Evolutionary conservation across 106 monocot genomes (phyloP), one percentile per base, ranked within the genome.

Genomic region (Chionographis japonica): DNA sequence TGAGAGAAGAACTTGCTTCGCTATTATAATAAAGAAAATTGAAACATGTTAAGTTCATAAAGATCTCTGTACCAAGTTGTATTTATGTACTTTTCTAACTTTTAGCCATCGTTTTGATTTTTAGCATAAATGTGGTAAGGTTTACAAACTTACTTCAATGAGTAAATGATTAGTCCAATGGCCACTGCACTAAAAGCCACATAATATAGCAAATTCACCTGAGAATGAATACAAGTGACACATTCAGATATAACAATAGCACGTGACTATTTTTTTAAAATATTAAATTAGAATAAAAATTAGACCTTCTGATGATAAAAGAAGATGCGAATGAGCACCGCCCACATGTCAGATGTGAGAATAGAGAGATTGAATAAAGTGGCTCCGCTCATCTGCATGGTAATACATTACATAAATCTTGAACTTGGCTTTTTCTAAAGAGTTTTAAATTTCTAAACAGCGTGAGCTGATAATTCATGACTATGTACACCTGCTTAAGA

Each of bases 281-380:
- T 52, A 7, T 51, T 4, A 2, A 37, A 35, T 67, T 13, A 14
- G 4, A 41, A 38, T 13, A 9, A 51, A 52, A 15, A 63, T 15
- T 46, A 19, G 58, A 91, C 87, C 87, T 85, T 59, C 53, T 91
- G 81, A 60, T 72, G 76, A 52, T 87, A 91, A 58, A 82, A 74
- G 71, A 82, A 78, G 14, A 85, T 65, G 56, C 80, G 76, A 73
- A 88, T 88, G 65, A 81, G 15, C 2, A 85, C 80, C 2, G 85
- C 88, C 88, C 88, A 88, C 78, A 85, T 76, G 54, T 88, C 85
- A 20, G 88, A 83, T 46, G 92, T 88, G 39, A 92, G 73, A n/a
- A 92, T 75, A 12, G 88, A 92, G 36, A 88, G 88, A 79, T 88
- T 88, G 57, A 85, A 88, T 40, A 92, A 17, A 49, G 88, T 83